Evolutionary conservation across 2,329 filamentous ascomycete species (phyloP).

Genomic region (Knoxdaviesia capensis): DNA sequence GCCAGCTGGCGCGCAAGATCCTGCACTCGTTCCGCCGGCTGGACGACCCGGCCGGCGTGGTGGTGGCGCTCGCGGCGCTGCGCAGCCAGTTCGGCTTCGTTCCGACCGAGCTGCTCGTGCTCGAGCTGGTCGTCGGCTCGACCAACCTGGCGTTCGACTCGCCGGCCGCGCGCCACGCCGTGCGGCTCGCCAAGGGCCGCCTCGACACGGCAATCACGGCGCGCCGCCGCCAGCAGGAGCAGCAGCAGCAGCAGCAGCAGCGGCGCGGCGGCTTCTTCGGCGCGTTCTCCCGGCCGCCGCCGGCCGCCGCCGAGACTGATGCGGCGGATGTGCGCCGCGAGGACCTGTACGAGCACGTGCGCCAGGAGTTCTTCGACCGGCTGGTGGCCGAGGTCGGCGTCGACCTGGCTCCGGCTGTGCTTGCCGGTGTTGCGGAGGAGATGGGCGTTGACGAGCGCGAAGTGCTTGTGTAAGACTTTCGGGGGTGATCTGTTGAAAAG

Average conservation of each 20-base stretch:
- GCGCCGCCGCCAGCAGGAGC: constrained; percentile 4
- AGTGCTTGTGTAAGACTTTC: too few relatives aligned
- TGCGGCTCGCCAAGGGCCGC: constrained; percentile 20
- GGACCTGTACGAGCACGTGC: constrained; percentile 22
- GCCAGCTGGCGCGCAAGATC: constrained; percentile 26
- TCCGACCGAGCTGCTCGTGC: constrained; percentile 22
- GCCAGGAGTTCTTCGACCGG: constrained; percentile 12
- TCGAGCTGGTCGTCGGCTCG: constrained; percentile 25
- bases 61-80: constrained; percentile 23
- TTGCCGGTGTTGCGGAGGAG: constrained; percentile 13
- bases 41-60: constrained; percentile 21
- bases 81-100: constrained; percentile 21
- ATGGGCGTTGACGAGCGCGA: constrained; percentile 20
- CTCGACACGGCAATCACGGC: constrained; percentile 18
- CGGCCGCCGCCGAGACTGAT: constrained; percentile 13
- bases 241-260: constrained; percentile 7
- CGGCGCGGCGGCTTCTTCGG: constrained; percentile 3
- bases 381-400: constrained; percentile 3
- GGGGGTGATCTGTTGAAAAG: too few relatives aligned
- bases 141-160: constrained; percentile 22
- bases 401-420: neutral
- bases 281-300: constrained; percentile 6
- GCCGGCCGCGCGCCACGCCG: constrained; percentile 16
- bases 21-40: constrained; percentile 29
- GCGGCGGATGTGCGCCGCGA: constrained; percentile 15